These are phyloP conservation scores for Verticillium isaacii DNA, from an alignment of 2,329 filamentous ascomycete genomes.

Conservation along the genomic window DNA sequence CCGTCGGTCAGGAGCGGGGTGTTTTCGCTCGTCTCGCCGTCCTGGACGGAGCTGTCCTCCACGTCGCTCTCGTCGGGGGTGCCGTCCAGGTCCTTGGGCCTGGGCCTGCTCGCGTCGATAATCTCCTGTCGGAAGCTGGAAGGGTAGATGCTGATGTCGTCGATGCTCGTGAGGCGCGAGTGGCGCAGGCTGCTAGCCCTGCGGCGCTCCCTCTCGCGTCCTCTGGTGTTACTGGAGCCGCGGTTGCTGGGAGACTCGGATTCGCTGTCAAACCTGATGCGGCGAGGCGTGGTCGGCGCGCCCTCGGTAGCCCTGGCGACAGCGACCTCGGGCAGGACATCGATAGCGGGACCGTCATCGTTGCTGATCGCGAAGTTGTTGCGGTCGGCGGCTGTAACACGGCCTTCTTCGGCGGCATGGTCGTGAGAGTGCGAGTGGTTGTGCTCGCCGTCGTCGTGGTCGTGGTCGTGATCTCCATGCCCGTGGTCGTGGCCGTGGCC, in stretches of 20 bases:
- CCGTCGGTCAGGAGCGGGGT: slow-evolving; percentile 41
- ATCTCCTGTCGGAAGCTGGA: slow-evolving; percentile 90
- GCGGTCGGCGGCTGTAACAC: slow-evolving; percentile 35
- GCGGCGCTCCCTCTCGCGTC: slow-evolving; percentile 36
- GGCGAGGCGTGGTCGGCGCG: slow-evolving; percentile 29
- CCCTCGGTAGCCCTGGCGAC: slow-evolving; percentile 42
- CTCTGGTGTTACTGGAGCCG: slow-evolving; percentile 24
- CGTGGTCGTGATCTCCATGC: slow-evolving; percentile 22
- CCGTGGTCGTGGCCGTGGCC: slow-evolving; percentile 84
- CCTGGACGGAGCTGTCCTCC: slow-evolving; percentile 42
- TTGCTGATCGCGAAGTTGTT: slow-evolving; percentile 38
- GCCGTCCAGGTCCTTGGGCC: slow-evolving; percentile 39
- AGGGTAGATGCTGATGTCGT: slow-evolving; percentile 80
- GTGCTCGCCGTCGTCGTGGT: slow-evolving; percentile 22
- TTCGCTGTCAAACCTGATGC: slow-evolving; percentile 33
- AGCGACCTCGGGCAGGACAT: slow-evolving; percentile 49
- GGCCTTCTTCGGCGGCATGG: slow-evolving; percentile 47
- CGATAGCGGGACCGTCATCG: slow-evolving; percentile 50
- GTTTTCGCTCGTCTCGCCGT: slow-evolving; percentile 37
- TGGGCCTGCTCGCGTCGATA: slow-evolving; percentile 69
- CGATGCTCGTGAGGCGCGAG: slow-evolving; percentile 58
- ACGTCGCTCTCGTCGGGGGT: slow-evolving; percentile 48
- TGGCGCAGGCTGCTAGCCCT: slow-evolving; percentile 44
- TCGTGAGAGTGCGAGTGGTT: slow-evolving; percentile 23
- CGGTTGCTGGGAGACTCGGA: slow-evolving; percentile 22